These are phyloP conservation scores for Saksenaea oblongispora DNA, from an alignment of 371 early-diverging fungal genomes.

Conservation along the genomic window DNA sequence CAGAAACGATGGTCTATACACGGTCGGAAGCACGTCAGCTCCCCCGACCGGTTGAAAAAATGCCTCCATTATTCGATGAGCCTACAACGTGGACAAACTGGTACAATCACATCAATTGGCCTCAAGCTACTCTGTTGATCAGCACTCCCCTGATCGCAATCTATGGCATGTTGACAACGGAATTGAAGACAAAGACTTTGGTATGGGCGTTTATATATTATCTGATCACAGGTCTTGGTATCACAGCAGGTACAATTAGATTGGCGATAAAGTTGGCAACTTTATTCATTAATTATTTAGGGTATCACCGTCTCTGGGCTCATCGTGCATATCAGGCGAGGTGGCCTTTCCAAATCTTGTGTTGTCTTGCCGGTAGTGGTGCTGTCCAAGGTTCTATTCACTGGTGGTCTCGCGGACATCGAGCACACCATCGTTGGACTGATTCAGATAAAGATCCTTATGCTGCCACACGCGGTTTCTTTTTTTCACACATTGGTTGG, in stretches of 20 bases:
- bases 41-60: not conserved
- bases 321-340: conserved; percentile 78
- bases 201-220: conserved; percentile 80
- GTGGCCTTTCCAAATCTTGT: conserved; percentile 55
- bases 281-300: conserved; percentile 22
- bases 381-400: conserved; percentile 83
- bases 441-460: conserved; percentile 94
- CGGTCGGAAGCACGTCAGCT: conserved; percentile 2
- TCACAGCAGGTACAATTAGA: conserved; percentile 80
- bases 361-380: conserved; percentile 69
- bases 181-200: conserved; percentile 68
- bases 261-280: not conserved
- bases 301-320: conserved; percentile 84
- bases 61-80: conserved; percentile 32
- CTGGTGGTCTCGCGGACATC: conserved; percentile 88
- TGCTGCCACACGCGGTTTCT: conserved; percentile 81
- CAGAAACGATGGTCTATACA: conserved; percentile 1
- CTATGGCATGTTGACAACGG: conserved; percentile 76
- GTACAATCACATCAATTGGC: conserved; percentile 78
- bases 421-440: conserved; percentile 91
- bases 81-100: conserved; percentile 53
- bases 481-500: conserved; percentile 92
- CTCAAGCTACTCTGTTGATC: conserved; percentile 70
- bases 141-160: conserved; percentile 80
- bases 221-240: conserved; percentile 85